Evolutionary conservation across 768 basidiomycete species (phyloP), one percentile per base, ranked within the genome.

Genomic region (Pisolithus sp.): DNA sequence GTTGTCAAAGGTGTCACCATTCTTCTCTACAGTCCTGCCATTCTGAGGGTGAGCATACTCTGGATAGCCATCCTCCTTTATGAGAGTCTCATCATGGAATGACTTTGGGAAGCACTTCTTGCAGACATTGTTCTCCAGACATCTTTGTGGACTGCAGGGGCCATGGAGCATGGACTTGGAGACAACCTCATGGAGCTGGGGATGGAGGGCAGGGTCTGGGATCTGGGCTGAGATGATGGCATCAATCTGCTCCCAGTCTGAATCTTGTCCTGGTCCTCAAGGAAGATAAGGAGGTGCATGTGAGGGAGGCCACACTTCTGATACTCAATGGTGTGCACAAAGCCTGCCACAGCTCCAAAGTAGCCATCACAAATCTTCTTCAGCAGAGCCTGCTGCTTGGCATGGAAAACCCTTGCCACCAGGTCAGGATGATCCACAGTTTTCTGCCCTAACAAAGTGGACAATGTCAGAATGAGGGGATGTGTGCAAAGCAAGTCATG

Each of bases 221-320:
- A 71, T 70, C 21, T 70, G 49, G 10, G 79, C 73, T 7, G 55
- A 71, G 37, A 80, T 71, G 30, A 67, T 46, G 17, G 58, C 53
- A 55, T 81, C 72, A 7, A 82, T 61, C 18, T 69, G 64, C 7
- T 60, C 63, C 5, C 61, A 12, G 62, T 67, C 0, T 21, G 26
- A 2, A 79, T 60, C 50, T 74, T 75, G 51, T 62, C 36, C 0
- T 46, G 47, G 0, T 66, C 42, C 0, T 65, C 31, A 1, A 82
- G 59, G 52, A 76, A 74, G 41, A 82, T 62, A 1, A 82, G 57
- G 9, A 75, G 54, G 58, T 83, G 81, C 57, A 75, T 72, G 54
- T 82, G 79, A 23, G 79, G 79, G 0, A 83, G 71, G 0, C 78
- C 76, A 0, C 75, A 59, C 53, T 82, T 82, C 58, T 82, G 80